Percentiles rank a stretch among this genome's conserved stretches.
These are phyloP conservation scores for Symmetrospora coprosmae DNA, from an alignment of 768 basidiomycete genomes.

Conservation along the genomic window DNA sequence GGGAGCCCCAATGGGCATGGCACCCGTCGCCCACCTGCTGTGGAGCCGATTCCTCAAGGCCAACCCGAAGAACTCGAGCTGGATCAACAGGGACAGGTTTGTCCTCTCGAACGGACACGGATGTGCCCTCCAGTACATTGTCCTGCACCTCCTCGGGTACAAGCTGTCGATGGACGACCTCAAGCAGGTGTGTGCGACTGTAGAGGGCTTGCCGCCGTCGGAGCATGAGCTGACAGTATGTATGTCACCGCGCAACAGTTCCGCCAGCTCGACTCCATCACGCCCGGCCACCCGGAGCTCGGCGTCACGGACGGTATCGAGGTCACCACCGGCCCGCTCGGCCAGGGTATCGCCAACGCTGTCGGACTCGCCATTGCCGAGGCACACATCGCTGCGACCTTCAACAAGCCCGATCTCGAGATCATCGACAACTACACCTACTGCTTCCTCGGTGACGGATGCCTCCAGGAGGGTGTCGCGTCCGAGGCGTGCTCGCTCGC, in stretches of 20 bases:
- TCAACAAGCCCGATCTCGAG: conserved; percentile 70
- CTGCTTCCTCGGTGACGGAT: conserved; percentile 86
- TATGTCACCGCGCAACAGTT: conserved; percentile 40
- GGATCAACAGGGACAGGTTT: conserved; percentile 94
- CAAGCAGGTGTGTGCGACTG: conserved; percentile 42
- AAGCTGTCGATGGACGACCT: conserved; percentile 82
- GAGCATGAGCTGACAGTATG: neutral
- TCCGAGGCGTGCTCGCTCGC: conserved; percentile 81
- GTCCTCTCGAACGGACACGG: conserved; percentile 86
- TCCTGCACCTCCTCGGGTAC: conserved; percentile 84
- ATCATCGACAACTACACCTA: conserved; percentile 42
- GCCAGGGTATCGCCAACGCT: conserved; percentile 79
- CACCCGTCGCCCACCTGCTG: conserved; percentile 15
- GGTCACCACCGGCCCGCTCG: conserved; percentile 89
- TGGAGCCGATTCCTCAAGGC: conserved; percentile 24
- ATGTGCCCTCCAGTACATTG: conserved; percentile 82
- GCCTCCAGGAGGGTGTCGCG: conserved; percentile 94
- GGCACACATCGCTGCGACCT: conserved; percentile 74
- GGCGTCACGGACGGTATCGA: conserved; percentile 53
- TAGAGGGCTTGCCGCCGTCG: neutral
- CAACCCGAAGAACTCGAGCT: conserved; percentile 41
- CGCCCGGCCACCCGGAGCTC: conserved; percentile 83
- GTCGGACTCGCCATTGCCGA: conserved; percentile 89
- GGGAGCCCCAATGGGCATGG: conserved; percentile 18
- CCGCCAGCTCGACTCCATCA: conserved; percentile 76